Conservation (phyloP, 345 rosid genomes). For the Citrus maxima region DNA sequence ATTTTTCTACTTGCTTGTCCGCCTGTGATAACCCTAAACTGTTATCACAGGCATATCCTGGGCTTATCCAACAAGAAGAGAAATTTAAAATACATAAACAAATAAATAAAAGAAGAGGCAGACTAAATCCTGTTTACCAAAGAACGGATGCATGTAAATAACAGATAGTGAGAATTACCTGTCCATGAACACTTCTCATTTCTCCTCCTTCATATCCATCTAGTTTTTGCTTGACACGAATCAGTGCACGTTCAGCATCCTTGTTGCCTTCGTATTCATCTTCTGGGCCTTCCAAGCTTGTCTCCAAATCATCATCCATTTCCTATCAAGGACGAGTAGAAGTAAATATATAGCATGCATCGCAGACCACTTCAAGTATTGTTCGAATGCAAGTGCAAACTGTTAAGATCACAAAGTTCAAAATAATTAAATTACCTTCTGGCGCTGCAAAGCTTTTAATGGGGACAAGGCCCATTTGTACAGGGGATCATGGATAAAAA, state of each 20-base stretch:
- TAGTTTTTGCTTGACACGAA: slow-evolving; percentile 92
- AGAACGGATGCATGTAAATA: not conserved
- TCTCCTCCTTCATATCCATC: slow-evolving; percentile 99
- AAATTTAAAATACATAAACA: not conserved
- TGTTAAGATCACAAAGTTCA: not conserved
- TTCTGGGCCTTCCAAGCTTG: slow-evolving; percentile 62
- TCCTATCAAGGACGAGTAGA: slow-evolving; percentile 42
- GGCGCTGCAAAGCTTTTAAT: slow-evolving; percentile 96
- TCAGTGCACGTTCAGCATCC: slow-evolving; percentile 89
- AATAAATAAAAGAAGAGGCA: not conserved
- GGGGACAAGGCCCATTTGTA: slow-evolving; percentile 99
- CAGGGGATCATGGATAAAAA: slow-evolving; percentile 95
- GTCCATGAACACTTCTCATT: slow-evolving; percentile 89
- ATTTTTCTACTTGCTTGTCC: not conserved
- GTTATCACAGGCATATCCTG: not conserved
- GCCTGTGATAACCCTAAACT: not conserved
- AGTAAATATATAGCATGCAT: not conserved
- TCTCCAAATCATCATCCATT: slow-evolving; percentile 57
- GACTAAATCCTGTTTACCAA: not conserved
- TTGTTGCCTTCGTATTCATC: slow-evolving; percentile 86
- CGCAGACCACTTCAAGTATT: not conserved
- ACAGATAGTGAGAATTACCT: slow-evolving; percentile 43
- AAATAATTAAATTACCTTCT: slow-evolving; percentile 57
- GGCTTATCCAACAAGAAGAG: not conserved
- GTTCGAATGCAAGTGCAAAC: not conserved